These are phyloP conservation scores for Platanthera zijinensis DNA, from an alignment of 106 monocot genomes.

Conservation along the genomic window DNA sequence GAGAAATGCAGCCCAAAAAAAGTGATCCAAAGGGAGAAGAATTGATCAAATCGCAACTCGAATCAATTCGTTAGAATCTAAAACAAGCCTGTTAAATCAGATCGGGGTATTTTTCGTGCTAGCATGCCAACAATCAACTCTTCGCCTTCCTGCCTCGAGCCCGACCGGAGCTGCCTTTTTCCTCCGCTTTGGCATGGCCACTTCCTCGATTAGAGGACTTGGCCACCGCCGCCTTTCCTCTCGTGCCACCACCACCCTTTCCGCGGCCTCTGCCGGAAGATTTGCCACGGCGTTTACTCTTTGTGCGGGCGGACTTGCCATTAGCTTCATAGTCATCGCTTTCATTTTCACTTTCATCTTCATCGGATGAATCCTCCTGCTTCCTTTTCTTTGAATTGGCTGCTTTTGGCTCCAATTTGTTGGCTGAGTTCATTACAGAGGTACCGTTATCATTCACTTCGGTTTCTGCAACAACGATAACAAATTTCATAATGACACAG, in stretches of 20 bases:
- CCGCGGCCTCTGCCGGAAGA: conserved; percentile 22
- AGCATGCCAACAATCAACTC: background rate
- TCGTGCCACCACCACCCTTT: conserved; percentile 19
- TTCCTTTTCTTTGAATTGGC: conserved; percentile 42
- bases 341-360: conserved; percentile 37
- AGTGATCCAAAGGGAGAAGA: background rate
- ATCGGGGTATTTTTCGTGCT: background rate
- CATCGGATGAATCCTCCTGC: conserved; percentile 40
- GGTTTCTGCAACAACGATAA: background rate
- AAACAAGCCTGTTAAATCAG: background rate
- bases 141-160: conserved; percentile 20
- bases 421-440: conserved; percentile 11
- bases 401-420: conserved; percentile 25
- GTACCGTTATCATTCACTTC: background rate
- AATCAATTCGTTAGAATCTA: background rate
- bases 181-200: conserved; percentile 33
- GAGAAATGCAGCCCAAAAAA: background rate
- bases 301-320: conserved; percentile 9
- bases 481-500: background rate
- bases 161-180: conserved; percentile 12
- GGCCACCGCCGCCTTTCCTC: conserved; percentile 9
- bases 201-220: conserved; percentile 30
- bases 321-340: conserved; percentile 25
- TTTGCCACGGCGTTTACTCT: conserved; percentile 31
- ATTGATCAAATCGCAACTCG: background rate